Base-by-base conservation (phyloP, 2,329 filamentous ascomycete genomes). In the Ophiobolus disseminans region DNA sequence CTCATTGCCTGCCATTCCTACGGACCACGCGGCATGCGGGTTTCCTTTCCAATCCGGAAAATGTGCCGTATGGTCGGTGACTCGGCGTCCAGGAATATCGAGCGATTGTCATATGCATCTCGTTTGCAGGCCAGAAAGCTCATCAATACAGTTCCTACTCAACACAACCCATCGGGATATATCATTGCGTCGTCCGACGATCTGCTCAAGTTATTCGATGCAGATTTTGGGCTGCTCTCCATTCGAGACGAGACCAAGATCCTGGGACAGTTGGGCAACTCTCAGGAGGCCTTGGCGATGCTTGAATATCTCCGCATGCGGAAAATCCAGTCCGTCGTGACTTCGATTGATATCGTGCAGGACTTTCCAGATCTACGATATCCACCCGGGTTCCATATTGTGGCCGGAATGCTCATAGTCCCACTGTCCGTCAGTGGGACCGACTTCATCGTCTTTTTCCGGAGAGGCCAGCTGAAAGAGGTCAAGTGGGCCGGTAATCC, bases 401-500 rank as follows among this genome's bases (percentile, higher is more conserved):
- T 96, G 48, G 89, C 90, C 0, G 91, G 91, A 0, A 73, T 96
- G 38, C 76, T 96, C 0, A 86, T 95, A 44, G 90, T 96, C 0
- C 91, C 91, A 0, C 75, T 96, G 2, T 92, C 89, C 13, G 79
- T 83, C 1, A 84, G 84, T 1, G 91, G 91, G 0, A 79, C 78
- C 22, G 91, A 96, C 61, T 96, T 96, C 62, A 96, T 96, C 34
- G 89, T 91, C 0, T 95, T 96, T 67, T 95, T 96, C 75, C 84
- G 91, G n/a, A 87, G 82, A 58, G 86, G 87, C 0, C 89, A 92
- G 62, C 69, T 85, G 21, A 88, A 82, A 64, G 87, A 90, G 72
- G 90, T 89, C 16, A 92, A 87, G 70, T 96, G 87, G 91, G 91
- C 89, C 2, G 91, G 86, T 2, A 96, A 91, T 62, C 90, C 90